A percentile compares a stretch with the other conserved stretches of the same genome.
Evolutionary conservation across 306 rosid species (phyloP).

Genomic region (Betula pendula): DNA sequence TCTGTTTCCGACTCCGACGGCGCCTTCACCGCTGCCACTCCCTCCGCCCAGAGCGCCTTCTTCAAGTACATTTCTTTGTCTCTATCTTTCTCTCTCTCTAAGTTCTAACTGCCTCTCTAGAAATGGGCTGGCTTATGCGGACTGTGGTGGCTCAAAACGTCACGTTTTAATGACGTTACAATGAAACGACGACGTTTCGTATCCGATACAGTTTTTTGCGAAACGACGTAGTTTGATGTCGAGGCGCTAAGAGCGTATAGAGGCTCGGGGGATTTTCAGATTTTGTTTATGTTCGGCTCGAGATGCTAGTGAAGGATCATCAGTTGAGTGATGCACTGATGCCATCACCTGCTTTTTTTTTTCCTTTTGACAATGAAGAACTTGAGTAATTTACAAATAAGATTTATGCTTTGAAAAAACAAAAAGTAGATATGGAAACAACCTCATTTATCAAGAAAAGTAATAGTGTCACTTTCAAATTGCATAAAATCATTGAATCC

Average conservation of each 20-base stretch:
- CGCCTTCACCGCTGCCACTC: slow-evolving; percentile 28
- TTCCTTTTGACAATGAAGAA: no score
- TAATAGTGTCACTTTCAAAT: no score
- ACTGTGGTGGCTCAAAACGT: background rate
- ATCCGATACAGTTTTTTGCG: no score
- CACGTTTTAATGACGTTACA: background rate
- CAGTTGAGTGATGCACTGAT: no score
- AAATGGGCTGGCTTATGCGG: background rate
- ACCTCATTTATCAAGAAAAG: background rate
- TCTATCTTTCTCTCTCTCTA: background rate
- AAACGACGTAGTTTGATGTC: no score
- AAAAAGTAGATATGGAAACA: background rate
- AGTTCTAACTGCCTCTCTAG: background rate
- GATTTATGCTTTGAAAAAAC: background rate
- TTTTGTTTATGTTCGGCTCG: no score
- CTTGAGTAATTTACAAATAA: background rate
- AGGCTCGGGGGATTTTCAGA: no score
- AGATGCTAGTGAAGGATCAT: no score
- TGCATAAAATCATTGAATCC: no score
- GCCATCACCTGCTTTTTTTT: no score
- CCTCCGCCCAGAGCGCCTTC: slow-evolving; percentile 74
- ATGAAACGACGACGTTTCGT: background rate
- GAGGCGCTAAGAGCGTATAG: no score
- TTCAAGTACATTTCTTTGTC: slow-evolving; percentile 59
- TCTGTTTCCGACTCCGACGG: slow-evolving; percentile 37